A percentile compares a stretch with the other conserved stretches of the same genome.
These are phyloP conservation scores for Penicillium riverlandense DNA, from an alignment of 495 filamentous ascomycete species.

Conservation along the genomic window DNA sequence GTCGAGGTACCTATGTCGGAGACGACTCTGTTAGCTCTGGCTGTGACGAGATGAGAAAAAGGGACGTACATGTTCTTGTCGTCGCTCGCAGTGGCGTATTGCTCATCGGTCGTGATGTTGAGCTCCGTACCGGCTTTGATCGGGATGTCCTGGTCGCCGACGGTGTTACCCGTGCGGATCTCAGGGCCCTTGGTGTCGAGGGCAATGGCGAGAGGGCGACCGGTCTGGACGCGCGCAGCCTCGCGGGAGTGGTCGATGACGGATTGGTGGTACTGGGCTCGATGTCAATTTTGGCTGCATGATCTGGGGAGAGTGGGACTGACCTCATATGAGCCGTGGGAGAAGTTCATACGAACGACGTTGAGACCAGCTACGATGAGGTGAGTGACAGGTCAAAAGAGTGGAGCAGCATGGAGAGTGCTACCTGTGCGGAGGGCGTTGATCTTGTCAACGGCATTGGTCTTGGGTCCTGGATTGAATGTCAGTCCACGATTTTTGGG, in stretches of 20 bases:
- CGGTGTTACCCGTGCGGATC: slow-evolving; percentile 94
- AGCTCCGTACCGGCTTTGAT: slow-evolving; percentile 75
- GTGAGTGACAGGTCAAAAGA: slow-evolving; percentile 4
- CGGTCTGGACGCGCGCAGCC: slow-evolving; percentile 65
- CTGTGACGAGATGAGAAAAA: neutral
- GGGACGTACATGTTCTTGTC: slow-evolving; percentile 82
- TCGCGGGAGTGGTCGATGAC: slow-evolving; percentile 91
- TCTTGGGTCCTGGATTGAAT: slow-evolving; percentile 69
- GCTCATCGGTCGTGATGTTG: slow-evolving; percentile 96
- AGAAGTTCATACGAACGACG: slow-evolving; percentile 99
- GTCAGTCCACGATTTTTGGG: slow-evolving; percentile 5
- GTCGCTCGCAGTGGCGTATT: slow-evolving; percentile 76
- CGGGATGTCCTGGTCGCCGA: slow-evolving; percentile 75
- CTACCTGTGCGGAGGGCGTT: slow-evolving; percentile 75
- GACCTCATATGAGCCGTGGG: slow-evolving; percentile 89
- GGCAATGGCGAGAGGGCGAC: slow-evolving; percentile 91
- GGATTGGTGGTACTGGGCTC: slow-evolving; percentile 71
- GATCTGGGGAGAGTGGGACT: slow-evolving; percentile 15
- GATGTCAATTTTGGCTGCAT: slow-evolving; percentile 7
- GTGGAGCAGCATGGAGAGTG: no score
- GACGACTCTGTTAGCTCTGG: neutral
- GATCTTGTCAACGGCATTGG: slow-evolving; percentile 94
- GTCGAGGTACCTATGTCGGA: slow-evolving; percentile 74
- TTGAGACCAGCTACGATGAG: slow-evolving; percentile 67
- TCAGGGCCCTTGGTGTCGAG: slow-evolving; percentile 98